Conservation (phyloP, 352 stramenopile genomes). For the Phytopythium cucurbitacearum region DNA sequence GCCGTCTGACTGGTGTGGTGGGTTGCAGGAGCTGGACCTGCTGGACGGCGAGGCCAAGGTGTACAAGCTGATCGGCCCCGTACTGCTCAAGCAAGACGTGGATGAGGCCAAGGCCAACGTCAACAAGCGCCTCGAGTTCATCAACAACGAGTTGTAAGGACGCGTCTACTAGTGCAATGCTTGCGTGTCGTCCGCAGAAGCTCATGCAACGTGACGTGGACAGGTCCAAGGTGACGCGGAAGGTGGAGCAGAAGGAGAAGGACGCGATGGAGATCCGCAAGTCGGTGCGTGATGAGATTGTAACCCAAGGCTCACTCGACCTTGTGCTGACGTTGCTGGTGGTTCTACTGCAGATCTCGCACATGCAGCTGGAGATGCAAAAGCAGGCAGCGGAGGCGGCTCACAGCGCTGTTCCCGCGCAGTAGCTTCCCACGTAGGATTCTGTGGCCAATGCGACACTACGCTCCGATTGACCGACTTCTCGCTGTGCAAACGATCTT, state of each 20-base stretch:
- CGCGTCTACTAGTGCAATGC: neutral
- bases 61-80: slow-evolving; percentile 94
- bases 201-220: neutral
- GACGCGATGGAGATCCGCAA: slow-evolving; percentile 85
- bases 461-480: too few relatives aligned
- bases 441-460: too few relatives aligned
- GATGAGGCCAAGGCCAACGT: slow-evolving; percentile 94
- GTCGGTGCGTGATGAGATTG: slow-evolving; percentile 39
- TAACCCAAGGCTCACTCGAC: neutral
- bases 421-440: slow-evolving; percentile 11
- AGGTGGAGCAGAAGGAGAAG: slow-evolving; percentile 90
- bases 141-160: slow-evolving; percentile 89
- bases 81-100: slow-evolving; percentile 94
- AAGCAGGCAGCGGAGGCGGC: slow-evolving; percentile 78
- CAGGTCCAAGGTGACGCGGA: slow-evolving; percentile 83
- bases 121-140: slow-evolving; percentile 95
- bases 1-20: neutral
- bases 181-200: neutral
- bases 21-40: slow-evolving; percentile 70
- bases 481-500: too few relatives aligned
- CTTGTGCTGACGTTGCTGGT: slow-evolving; percentile 2
- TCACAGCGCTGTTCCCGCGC: slow-evolving; percentile 44
- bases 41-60: slow-evolving; percentile 86
- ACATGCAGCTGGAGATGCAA: slow-evolving; percentile 88
- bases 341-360: slow-evolving; percentile 62